Percentiles rank a stretch among this genome's conserved stretches.
phyloP scores from a whole-genome alignment of 768 basidiomycete species.

The Boletales sp. region DNA sequence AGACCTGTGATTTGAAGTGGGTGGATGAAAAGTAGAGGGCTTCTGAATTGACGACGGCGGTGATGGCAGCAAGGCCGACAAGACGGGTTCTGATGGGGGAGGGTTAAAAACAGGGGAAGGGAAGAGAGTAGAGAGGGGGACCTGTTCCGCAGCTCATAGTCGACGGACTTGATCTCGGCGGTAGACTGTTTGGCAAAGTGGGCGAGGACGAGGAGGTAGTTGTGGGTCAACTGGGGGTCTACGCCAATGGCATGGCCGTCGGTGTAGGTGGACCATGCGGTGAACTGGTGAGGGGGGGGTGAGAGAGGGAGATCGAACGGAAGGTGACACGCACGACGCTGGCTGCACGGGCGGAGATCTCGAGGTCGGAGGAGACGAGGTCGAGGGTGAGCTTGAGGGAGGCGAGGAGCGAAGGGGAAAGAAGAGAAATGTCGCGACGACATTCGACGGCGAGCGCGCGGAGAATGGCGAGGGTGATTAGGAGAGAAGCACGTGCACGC shows the following conservation, averaged over 20 bases:
- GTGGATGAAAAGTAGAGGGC: conserved; percentile 69
- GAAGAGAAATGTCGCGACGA: conserved; percentile 72
- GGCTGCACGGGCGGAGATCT: conserved; percentile 73
- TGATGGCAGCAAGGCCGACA: conserved; percentile 80
- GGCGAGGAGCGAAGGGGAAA: conserved; percentile 66
- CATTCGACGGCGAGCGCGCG: conserved; percentile 84
- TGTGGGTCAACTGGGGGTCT: conserved; percentile 62
- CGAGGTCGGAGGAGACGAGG: conserved; percentile 60
- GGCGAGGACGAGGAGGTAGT: conserved; percentile 65
- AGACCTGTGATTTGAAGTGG: conserved; percentile 71
- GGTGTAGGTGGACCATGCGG: conserved; percentile 89
- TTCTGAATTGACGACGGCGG: conserved; percentile 79
- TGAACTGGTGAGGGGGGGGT: conserved; percentile 52
- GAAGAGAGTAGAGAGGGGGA: conserved; percentile 22
- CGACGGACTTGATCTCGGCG: conserved; percentile 43
- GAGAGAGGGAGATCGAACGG: background rate
- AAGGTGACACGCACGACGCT: conserved; percentile 58
- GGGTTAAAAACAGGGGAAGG: background rate
- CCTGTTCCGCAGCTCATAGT: conserved; percentile 77
- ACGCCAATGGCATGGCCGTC: conserved; percentile 81
- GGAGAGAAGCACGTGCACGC: conserved; percentile 71
- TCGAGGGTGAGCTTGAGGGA: conserved; percentile 58
- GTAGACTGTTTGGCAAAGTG: conserved; percentile 64
- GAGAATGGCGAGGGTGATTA: conserved; percentile 81
- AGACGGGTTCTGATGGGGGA: conserved; percentile 61